Evolutionary conservation across 495 filamentous ascomycete genomes (phyloP).

Genomic region (Sordaria brevicollis): DNA sequence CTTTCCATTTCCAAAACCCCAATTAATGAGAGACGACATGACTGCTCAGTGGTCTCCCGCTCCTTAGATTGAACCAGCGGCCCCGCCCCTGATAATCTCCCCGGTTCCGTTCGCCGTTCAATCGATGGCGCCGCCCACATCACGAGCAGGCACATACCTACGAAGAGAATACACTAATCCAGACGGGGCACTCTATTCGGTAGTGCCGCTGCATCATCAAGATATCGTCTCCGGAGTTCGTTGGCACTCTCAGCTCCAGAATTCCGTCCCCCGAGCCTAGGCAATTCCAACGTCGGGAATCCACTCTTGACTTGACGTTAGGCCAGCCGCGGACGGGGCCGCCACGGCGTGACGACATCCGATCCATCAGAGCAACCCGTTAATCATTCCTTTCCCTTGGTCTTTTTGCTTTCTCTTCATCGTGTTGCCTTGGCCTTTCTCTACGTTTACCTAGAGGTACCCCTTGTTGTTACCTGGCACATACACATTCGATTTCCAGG

Average conservation of each 20-base stretch:
- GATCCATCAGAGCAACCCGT: not conserved
- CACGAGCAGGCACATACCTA: no score
- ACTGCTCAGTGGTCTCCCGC: not conserved
- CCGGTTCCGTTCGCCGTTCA: not conserved
- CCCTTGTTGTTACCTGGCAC: not conserved
- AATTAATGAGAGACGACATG: not conserved
- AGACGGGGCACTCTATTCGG: not conserved
- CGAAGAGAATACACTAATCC: not conserved
- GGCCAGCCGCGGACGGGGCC: not conserved
- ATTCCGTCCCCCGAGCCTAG: not conserved
- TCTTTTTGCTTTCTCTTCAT: not conserved
- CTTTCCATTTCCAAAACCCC: not conserved
- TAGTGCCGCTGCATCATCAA: not conserved
- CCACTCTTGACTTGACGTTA: not conserved
- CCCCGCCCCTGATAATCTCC: not conserved
- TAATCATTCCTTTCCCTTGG: not conserved
- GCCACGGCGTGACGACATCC: not conserved
- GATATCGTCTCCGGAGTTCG: not conserved
- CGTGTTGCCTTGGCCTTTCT: not conserved
- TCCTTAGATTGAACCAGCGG: not conserved
- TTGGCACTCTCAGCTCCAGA: not conserved
- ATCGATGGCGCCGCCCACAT: not conserved
- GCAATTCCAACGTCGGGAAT: not conserved
- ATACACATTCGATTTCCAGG: not conserved
- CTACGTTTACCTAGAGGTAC: not conserved